Evolutionary conservation across 345 rosid species (phyloP), one percentile per base, ranked within the genome.

Genomic region (Lagerstroemia speciosa): DNA sequence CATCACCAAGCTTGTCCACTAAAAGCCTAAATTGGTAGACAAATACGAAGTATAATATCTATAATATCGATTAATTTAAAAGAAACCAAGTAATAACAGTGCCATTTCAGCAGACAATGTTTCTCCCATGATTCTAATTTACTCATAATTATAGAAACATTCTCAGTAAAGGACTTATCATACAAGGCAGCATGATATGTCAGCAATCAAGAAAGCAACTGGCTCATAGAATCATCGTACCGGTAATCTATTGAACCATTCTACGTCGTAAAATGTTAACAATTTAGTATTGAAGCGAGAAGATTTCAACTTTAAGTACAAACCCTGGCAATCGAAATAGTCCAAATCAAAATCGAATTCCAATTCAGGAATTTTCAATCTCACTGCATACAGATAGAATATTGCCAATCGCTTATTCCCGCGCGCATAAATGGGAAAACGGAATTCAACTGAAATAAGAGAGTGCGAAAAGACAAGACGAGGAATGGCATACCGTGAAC

Each of bases 401-500:
- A 52, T 52, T 43, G 34, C 16, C 41, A 15, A 29, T 27, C 20
- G 64, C 32, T 34, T 34, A 6, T 36, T 22, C 10, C 6, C 15
- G 6, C 16, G 22, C 20, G 2, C 36, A 15, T 5, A 61, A 61
- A 29, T 29, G 34, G 64, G 19, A 61, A 19, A 38, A 48, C 20
- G 1, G 26, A 48, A 8, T 48, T 22, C 7, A 17, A 5, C 8
- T 7, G 55, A 48, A 19, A 19, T 12, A 20, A 48, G 24, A 48
- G 14, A 3, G 17, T 7, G 66, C 33, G 34, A 34, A 61, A 33
- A 48, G 53, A n/a, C n/a, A 41, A 41, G 14, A 41, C 7, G 19
- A 46, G 72, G 32, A 34, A 2, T 20, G 6, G 62, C 67, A 16
- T 79, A 90, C 97, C 85, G 81, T 82, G 64, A 87, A 89, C 75